Evolutionary conservation across 768 basidiomycete species (phyloP), one percentile per base, ranked within the genome.

Genomic region (Hortiboletus flavorubellus): DNA sequence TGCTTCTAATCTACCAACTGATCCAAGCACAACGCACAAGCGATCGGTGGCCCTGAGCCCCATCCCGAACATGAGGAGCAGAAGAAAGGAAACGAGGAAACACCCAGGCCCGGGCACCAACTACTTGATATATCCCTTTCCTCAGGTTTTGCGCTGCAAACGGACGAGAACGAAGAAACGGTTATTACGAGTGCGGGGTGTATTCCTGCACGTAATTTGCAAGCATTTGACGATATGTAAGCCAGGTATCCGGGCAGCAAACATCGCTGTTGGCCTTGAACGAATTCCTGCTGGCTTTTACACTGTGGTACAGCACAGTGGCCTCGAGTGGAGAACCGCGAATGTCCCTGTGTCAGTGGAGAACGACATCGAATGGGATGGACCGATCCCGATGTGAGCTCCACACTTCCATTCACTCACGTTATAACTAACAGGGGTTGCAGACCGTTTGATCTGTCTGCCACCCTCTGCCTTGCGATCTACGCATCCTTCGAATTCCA

Each of bases 201-300:
- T 4, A 23, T 42, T 10, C 29, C 14, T 37, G 11, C 10, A 26
- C 12, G 1, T 4, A 3, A 5, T 37, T 9, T 10, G 4, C 10
- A 34, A 23, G 7, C 15, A 30, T 43, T 14, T 51, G 1, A 57
- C 9, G 26, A 23, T 2, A 29, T 21, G 21, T 21, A 21, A 10
- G 5, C 8, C 15, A 59, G 55, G 18, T 23, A 59, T 59, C 2
- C 57, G 23, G 3, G 54, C 30, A 10, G 33, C 16, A 31, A 18
- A 41, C 26, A 5, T 44, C 11, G 2, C 47, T 8, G 14, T 37
- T 35, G 42, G 46, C 9, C 47, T 55, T 34, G 6, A 38, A 29
- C 55, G 49, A 35, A 43, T 44, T 2, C 49, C 46, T 8, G 37
- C 38, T 2, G 41, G 49, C 2, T 59, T 52, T 42, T 53, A 49